A percentile compares a stretch with the other conserved stretches of the same genome.
Evolutionary conservation across 208 protist genomes (phyloP).

Genomic region (Vickermania ingenoplastis): DNA sequence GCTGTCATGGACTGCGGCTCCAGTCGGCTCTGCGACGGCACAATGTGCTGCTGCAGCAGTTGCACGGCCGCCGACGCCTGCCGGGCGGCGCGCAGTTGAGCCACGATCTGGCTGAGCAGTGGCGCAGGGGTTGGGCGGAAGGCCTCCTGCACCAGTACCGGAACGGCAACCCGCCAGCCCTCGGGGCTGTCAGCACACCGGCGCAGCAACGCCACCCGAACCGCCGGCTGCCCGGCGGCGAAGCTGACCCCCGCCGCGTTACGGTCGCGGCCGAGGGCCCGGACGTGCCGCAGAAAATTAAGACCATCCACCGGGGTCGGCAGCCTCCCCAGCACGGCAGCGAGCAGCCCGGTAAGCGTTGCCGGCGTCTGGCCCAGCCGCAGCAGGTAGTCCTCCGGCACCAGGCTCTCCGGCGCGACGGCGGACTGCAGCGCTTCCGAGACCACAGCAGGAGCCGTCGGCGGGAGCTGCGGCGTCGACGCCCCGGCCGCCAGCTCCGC

Average conservation of each 20-base stretch:
- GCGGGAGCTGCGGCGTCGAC: neutral
- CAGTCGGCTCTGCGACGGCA: constrained; percentile 37
- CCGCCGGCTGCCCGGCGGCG: constrained; percentile 36
- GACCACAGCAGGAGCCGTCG: neutral
- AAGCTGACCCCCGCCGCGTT: neutral
- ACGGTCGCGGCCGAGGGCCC: neutral
- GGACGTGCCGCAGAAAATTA: constrained; percentile 23
- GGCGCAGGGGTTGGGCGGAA: constrained; percentile 32
- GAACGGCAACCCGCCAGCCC: constrained; percentile 32
- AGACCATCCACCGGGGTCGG: constrained; percentile 30
- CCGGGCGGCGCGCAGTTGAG: constrained; percentile 46
- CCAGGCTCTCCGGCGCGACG: neutral
- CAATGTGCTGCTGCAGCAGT: constrained; percentile 56
- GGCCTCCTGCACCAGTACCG: constrained; percentile 29
- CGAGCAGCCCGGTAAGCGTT: constrained; percentile 43
- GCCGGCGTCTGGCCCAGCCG: constrained; percentile 24
- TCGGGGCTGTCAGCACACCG: constrained; percentile 22
- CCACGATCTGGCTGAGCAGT: constrained; percentile 39
- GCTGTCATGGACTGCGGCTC: constrained; percentile 38
- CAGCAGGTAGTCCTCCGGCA: constrained; percentile 19
- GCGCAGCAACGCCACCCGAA: constrained; percentile 48
- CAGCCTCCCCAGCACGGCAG: constrained; percentile 49
- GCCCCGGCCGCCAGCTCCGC: neutral
- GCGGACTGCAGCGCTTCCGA: neutral
- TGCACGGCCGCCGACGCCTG: constrained; percentile 40